Base-by-base conservation (phyloP, 2,329 filamentous ascomycete species). In the Fusarium sp. region DNA sequence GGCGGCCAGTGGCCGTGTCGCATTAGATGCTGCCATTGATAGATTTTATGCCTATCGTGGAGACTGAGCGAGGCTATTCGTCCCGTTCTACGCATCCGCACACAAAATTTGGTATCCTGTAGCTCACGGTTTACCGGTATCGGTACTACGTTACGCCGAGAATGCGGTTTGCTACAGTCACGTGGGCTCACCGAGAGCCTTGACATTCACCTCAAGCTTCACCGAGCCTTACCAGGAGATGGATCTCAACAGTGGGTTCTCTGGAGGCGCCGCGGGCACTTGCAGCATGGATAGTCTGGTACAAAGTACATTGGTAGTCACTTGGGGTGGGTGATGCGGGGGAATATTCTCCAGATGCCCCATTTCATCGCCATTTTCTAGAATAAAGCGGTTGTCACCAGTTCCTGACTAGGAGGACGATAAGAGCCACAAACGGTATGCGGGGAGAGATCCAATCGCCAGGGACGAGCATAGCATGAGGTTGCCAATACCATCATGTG, bases 11-110 rank as follows among this genome's bases (percentile, higher is more conserved):
- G 71, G 63, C 59, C 74, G 63, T 51, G 74, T 49, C 32, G 67
- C 63, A 66, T 52, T 70, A 29, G 70, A 43, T 42, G 66, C 66
- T 42, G 72, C 68, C 72, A 76, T 76, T 68, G 67, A 54, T 47
- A 62, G 44, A 52, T 37, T 37, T 46, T 39, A 49, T 62, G 42
- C 54, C 57, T 67, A 47, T 57, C 57, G 54, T 61, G 35, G 42
- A 44, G 42, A 53, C 59, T 57, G 19, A 49, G 44, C 53, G 53
- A 58, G 42, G 58, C 57, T 63, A 66, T 69, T 58, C 61, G 44
- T 50, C 52, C 46, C 52, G 44, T 47, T 42, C 53, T 47, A 46
- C 49, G 45, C 51, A 58, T 47, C 61, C 32, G 44, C 66, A 70
- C 23, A 6, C 23, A 70, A 70, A 29, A 46, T 63, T 70, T 60